Conservation (phyloP, 345 rosid species). For the Pseudoturritis turrita region DNA sequence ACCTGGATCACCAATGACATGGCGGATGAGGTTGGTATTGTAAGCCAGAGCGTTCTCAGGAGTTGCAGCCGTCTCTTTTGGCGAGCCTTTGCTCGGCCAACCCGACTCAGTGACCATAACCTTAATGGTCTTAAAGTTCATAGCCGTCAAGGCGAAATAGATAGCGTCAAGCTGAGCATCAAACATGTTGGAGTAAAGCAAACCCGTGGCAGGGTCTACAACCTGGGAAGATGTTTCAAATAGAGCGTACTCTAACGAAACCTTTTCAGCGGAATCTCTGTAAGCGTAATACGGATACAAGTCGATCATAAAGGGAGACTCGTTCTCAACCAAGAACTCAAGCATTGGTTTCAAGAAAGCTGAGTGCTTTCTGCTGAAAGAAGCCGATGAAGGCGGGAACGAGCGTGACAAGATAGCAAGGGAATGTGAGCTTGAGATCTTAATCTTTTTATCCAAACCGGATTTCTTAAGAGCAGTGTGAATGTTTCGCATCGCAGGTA, state of each 20-base stretch:
- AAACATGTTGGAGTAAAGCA: slow-evolving; percentile 92
- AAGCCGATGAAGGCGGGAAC: slow-evolving; percentile 89
- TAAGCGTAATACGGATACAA: slow-evolving; percentile 87
- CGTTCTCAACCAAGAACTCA: slow-evolving; percentile 87
- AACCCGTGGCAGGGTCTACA: slow-evolving; percentile 75
- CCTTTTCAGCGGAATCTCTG: slow-evolving; percentile 62
- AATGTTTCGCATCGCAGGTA: slow-evolving; percentile 87
- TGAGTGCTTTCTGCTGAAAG: slow-evolving; percentile 63
- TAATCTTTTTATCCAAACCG: slow-evolving; percentile 78
- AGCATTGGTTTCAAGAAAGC: slow-evolving; percentile 73
- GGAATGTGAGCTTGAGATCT: slow-evolving; percentile 83
- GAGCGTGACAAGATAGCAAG: slow-evolving; percentile 80
- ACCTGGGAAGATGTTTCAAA: slow-evolving; percentile 75
- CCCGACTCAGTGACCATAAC: slow-evolving; percentile 92
- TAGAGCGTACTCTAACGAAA: slow-evolving; percentile 73
- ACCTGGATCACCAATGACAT: slow-evolving; percentile 69
- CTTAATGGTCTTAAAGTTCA: slow-evolving; percentile 69
- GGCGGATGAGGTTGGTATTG: slow-evolving; percentile 72
- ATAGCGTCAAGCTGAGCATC: slow-evolving; percentile 97
- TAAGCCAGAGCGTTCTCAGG: slow-evolving; percentile 83
- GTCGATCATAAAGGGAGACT: slow-evolving; percentile 87
- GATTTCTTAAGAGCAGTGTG: slow-evolving; percentile 61
- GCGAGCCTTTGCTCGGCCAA: slow-evolving; percentile 86
- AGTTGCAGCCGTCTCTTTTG: slow-evolving; percentile 83
- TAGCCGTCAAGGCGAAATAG: slow-evolving; percentile 61